Conservation (phyloP, 805 yeast genomes). For the Ogataea dorogensis region DNA sequence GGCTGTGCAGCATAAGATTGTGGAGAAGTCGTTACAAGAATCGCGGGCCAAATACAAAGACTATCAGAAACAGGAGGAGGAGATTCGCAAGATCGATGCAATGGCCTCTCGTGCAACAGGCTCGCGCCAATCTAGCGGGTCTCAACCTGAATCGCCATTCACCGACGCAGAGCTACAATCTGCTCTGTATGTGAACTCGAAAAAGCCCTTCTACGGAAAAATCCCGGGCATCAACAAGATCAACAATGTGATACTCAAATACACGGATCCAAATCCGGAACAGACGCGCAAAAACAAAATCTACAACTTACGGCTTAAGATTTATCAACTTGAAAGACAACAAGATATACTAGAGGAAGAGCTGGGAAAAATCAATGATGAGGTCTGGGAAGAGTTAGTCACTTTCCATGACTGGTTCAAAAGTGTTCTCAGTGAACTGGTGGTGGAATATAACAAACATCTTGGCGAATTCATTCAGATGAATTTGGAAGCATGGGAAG, state of each 20-base stretch:
- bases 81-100: constrained; percentile 33
- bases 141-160: constrained; percentile 28
- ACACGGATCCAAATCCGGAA: constrained; percentile 36
- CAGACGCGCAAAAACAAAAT: constrained; percentile 33
- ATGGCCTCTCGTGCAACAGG: constrained; percentile 29
- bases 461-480: constrained; percentile 25
- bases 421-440: constrained; percentile 21
- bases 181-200: constrained; percentile 29
- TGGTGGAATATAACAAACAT: constrained; percentile 24
- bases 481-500: constrained; percentile 30
- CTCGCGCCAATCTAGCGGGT: constrained; percentile 6
- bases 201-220: constrained; percentile 31
- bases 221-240: constrained; percentile 37
- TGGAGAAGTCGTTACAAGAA: constrained; percentile 28
- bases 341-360: constrained; percentile 27
- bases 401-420: constrained; percentile 35
- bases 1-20: constrained; percentile 31
- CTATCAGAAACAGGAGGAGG: constrained; percentile 31
- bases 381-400: constrained; percentile 26
- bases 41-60: constrained; percentile 26
- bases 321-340: constrained; percentile 34
- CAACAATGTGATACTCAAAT: constrained; percentile 34
- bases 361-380: constrained; percentile 24
- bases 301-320: constrained; percentile 29
- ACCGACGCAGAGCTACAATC: constrained; percentile 35